Evolutionary conservation across 2,329 filamentous ascomycete species (phyloP).

Genomic region (Kalaharituber pfeilii): DNA sequence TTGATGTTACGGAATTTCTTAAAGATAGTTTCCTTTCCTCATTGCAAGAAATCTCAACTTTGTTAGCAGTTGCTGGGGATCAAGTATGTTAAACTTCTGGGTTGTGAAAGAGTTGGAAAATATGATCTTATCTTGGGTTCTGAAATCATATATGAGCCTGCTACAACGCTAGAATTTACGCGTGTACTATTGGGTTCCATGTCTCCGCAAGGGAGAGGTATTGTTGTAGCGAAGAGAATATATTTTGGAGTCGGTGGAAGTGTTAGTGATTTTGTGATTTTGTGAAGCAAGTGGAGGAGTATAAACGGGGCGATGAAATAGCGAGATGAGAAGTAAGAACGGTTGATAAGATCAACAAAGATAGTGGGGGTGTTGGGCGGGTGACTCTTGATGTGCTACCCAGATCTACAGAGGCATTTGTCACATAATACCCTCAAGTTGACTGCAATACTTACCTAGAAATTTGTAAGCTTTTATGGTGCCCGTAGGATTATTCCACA

Average conservation of each 20-base stretch:
- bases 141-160: constrained; percentile 70
- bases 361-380: constrained; percentile 17
- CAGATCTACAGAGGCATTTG: too few species aligned
- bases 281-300: constrained; percentile 8
- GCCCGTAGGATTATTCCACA: too few species aligned
- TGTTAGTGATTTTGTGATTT: constrained; percentile 50
- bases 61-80: not conserved
- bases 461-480: too few species aligned
- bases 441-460: too few species aligned
- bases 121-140: constrained; percentile 45
- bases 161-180: constrained; percentile 50
- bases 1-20: constrained; percentile 36
- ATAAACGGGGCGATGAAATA: too few species aligned
- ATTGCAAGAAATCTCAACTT: constrained; percentile 31
- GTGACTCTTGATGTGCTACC: constrained; percentile 15
- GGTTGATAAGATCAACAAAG: constrained; percentile 15
- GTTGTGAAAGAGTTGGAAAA: not conserved
- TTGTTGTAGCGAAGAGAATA: constrained; percentile 59
- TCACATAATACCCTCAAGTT: too few species aligned
- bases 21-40: constrained; percentile 40
- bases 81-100: not conserved
- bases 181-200: constrained; percentile 44
- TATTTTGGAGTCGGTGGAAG: constrained; percentile 78
- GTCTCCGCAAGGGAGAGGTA: constrained; percentile 40
- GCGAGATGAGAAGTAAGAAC: constrained; percentile 8